Conservation (phyloP, 2,329 filamentous ascomycete genomes). For the Penicillium vulpinum region DNA sequence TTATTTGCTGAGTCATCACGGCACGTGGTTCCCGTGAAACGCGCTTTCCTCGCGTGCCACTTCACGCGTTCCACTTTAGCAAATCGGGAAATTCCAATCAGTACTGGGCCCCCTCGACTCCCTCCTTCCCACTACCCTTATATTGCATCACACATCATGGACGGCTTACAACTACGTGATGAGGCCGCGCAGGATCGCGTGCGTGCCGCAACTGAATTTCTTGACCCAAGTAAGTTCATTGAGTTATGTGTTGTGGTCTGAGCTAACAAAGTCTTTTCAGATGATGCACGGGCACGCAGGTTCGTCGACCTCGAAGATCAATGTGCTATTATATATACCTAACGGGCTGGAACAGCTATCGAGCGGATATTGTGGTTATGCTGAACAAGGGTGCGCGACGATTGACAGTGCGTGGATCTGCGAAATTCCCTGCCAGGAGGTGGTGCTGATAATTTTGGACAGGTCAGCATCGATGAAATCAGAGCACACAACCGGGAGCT, state of each 20-base stretch:
- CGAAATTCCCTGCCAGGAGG: not conserved
- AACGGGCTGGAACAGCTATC: slow-evolving; percentile 65
- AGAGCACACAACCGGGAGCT: slow-evolving; percentile 82
- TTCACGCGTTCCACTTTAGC: slow-evolving; percentile 37
- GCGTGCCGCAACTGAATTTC: slow-evolving; percentile 84
- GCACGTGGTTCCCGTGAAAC: slow-evolving; percentile 1
- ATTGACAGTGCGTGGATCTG: slow-evolving; percentile 50
- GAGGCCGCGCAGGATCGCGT: slow-evolving; percentile 81
- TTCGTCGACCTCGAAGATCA: slow-evolving; percentile 27
- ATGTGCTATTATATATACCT: slow-evolving; percentile 4
- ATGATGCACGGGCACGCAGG: slow-evolving; percentile 58
- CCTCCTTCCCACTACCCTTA: slow-evolving; percentile 13
- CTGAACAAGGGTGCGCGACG: slow-evolving; percentile 62
- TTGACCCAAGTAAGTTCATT: slow-evolving; percentile 75
- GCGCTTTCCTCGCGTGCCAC: not conserved
- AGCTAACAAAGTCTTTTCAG: slow-evolving; percentile 38
- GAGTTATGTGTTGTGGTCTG: not conserved
- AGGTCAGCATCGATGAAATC: slow-evolving; percentile 85
- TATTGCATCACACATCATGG: slow-evolving; percentile 55
- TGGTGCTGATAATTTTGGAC: slow-evolving; percentile 16
- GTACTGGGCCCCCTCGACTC: slow-evolving; percentile 13
- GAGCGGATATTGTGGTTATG: slow-evolving; percentile 81
- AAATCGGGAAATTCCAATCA: slow-evolving; percentile 26
- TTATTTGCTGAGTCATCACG: not conserved
- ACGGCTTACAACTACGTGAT: slow-evolving; percentile 74